A percentile compares a stretch with the other conserved stretches of the same genome.
phyloP scores from a whole-genome alignment of 208 protist genomes.

The Spongospora subterranea region DNA sequence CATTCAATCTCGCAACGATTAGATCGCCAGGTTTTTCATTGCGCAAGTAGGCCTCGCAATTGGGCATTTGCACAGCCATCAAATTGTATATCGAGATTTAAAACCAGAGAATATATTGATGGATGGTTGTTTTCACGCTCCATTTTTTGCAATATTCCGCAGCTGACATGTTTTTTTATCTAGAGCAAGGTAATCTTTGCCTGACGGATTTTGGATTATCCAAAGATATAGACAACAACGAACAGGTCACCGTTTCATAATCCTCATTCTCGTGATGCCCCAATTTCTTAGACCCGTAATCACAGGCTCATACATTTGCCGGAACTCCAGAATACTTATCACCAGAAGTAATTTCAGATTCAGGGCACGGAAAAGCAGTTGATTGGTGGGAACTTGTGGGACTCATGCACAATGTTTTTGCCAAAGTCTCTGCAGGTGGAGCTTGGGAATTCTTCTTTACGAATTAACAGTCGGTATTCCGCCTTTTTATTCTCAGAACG shows the following conservation, averaged over 20 bases:
- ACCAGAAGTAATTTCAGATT: conserved; percentile 59
- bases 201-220: conserved; percentile 75
- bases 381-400: conserved; percentile 54
- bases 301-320: conserved; percentile 60
- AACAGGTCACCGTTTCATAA: not conserved
- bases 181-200: conserved; percentile 60
- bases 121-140: conserved; percentile 5
- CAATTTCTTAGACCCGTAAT: not conserved
- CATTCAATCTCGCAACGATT: not conserved
- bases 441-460: conserved; percentile 60
- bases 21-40: conserved; percentile 62
- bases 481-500: conserved; percentile 67
- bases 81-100: conserved; percentile 64
- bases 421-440: not conserved
- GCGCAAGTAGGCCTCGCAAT: conserved; percentile 68
- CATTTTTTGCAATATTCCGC: not conserved
- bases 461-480: conserved; percentile 66
- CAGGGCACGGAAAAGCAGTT: conserved; percentile 57
- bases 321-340: conserved; percentile 69
- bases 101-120: conserved; percentile 69
- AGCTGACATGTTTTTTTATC: not conserved
- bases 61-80: conserved; percentile 65
- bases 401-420: not conserved
- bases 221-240: conserved; percentile 62
- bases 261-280: not conserved